Conservation (phyloP, 2,329 filamentous ascomycete species). For the Botrytis aclada region DNA sequence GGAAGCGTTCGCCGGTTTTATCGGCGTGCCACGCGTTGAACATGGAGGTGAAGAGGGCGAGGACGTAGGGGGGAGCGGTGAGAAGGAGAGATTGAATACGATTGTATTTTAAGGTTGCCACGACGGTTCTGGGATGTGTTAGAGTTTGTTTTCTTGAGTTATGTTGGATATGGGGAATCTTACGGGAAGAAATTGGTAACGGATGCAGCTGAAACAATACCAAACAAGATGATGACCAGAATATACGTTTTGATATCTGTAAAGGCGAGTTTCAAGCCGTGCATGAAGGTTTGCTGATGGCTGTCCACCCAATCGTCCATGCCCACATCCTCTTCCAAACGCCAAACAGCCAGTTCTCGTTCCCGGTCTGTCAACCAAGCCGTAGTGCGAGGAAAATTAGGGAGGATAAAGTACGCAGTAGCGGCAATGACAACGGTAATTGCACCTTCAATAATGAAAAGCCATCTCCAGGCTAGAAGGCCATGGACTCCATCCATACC, state of each 20-base stretch:
- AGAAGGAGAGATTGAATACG: slow-evolving; percentile 59
- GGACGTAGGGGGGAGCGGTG: slow-evolving; percentile 63
- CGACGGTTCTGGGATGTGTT: slow-evolving; percentile 54
- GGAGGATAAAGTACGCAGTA: slow-evolving; percentile 54
- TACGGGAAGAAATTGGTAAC: slow-evolving; percentile 66
- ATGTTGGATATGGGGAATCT: slow-evolving; percentile 38
- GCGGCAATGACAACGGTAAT: slow-evolving; percentile 62
- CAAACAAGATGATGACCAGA: slow-evolving; percentile 45
- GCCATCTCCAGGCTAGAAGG: slow-evolving; percentile 60
- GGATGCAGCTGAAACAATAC: slow-evolving; percentile 55
- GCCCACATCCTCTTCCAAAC: slow-evolving; percentile 60
- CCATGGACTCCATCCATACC: slow-evolving; percentile 59
- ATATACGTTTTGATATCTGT: slow-evolving; percentile 50
- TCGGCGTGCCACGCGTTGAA: slow-evolving; percentile 69
- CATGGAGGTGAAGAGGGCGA: slow-evolving; percentile 59
- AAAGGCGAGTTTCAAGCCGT: slow-evolving; percentile 52
- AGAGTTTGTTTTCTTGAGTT: neutral
- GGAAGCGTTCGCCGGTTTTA: slow-evolving; percentile 66
- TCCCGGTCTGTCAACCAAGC: slow-evolving; percentile 56
- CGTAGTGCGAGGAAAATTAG: slow-evolving; percentile 63
- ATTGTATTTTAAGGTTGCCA: slow-evolving; percentile 62
- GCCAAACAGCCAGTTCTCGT: slow-evolving; percentile 55
- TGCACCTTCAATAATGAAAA: slow-evolving; percentile 69
- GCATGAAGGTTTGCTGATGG: slow-evolving; percentile 27
- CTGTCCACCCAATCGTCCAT: slow-evolving; percentile 21